phyloP scores from a whole-genome alignment of 164 flowering plant genomes.

The Tinospora cordifolia region DNA sequence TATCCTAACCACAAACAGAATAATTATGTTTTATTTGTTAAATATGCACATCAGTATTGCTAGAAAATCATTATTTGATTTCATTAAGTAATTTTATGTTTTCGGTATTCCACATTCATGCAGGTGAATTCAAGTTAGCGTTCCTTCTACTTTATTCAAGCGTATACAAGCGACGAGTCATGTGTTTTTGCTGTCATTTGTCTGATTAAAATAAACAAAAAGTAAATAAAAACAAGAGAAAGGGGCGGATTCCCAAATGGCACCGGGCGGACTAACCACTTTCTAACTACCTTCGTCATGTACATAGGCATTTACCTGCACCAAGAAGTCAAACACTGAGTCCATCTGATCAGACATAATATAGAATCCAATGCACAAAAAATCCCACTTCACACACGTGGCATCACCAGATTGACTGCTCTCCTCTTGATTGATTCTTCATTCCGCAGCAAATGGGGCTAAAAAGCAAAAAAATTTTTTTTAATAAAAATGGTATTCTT shows the following conservation, averaged over 20 bases:
- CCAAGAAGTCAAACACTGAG: neutral
- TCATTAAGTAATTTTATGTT: neutral
- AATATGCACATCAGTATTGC: neutral
- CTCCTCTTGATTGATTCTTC: neutral
- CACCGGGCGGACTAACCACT: neutral
- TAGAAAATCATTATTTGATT: no score
- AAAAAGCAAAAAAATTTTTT: no score
- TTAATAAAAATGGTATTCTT: no score
- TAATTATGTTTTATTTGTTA: neutral
- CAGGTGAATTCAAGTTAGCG: neutral
- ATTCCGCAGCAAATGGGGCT: no score
- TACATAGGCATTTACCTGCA: neutral
- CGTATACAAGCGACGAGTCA: no score
- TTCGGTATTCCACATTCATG: no score
- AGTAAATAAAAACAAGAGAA: neutral
- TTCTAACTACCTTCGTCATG: slow-evolving; percentile 1
- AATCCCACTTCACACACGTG: neutral
- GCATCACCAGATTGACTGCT: neutral
- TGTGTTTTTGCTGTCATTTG: no score
- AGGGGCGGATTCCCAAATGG: neutral
- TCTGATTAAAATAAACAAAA: no score
- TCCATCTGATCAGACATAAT: neutral
- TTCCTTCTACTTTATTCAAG: no score
- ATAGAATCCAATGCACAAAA: slow-evolving; percentile 16
- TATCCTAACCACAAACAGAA: neutral